phyloP scores from a whole-genome alignment of 305 asterid genomes.

The Fraxinus floribunda region DNA sequence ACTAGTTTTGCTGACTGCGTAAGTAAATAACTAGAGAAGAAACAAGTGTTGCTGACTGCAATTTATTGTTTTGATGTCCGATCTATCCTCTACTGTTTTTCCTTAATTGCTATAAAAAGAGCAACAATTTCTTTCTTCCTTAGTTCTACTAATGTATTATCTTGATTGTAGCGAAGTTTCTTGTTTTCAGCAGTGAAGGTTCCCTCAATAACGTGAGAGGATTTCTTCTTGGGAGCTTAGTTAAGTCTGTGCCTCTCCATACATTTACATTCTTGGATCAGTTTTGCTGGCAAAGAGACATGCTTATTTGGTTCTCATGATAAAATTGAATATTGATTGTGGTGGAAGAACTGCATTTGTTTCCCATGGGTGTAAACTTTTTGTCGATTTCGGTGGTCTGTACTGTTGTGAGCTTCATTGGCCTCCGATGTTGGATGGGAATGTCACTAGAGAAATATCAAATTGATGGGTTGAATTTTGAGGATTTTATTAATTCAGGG shows the following conservation, averaged over 20 bases:
- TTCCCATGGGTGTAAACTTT: constrained; percentile 63
- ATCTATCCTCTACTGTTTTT: neutral
- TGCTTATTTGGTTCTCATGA: constrained; percentile 54
- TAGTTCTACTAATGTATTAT: constrained; percentile 12
- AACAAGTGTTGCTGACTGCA: neutral
- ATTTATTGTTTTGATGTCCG: neutral
- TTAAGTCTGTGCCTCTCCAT: constrained; percentile 5
- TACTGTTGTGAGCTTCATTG: constrained; percentile 51
- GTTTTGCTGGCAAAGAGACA: constrained; percentile 40
- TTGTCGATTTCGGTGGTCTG: constrained; percentile 60
- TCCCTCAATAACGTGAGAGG: constrained; percentile 28
- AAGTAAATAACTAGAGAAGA: neutral
- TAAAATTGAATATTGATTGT: constrained; percentile 33
- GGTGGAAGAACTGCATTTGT: constrained; percentile 29
- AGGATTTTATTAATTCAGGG: constrained; percentile 41
- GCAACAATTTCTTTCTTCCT: neutral
- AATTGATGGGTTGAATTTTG: constrained; percentile 54
- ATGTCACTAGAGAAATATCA: constrained; percentile 50
- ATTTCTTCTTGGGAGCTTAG: constrained; percentile 9
- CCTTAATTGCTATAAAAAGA: neutral
- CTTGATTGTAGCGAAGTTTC: constrained; percentile 26
- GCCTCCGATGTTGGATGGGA: constrained; percentile 71
- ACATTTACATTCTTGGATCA: constrained; percentile 19
- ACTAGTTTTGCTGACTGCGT: neutral
- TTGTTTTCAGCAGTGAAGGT: constrained; percentile 19